Percentiles rank a stretch among this genome's conserved stretches.
Conservation (phyloP, 176 grass and related monocot species). For the Eleusine coracana region DNA sequence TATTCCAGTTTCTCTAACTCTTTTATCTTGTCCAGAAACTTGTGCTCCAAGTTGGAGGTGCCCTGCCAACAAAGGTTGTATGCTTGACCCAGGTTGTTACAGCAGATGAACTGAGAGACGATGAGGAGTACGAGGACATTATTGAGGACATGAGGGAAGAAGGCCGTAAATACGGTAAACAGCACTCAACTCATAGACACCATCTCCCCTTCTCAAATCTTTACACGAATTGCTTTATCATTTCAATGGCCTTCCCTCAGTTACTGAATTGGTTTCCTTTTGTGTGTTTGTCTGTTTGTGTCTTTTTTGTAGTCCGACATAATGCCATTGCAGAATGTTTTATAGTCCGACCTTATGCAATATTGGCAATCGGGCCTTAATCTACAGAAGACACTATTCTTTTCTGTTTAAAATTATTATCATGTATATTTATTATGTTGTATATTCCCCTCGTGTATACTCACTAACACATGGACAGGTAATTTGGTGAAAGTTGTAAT, state of each 20-base stretch:
- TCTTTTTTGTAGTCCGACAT: slow-evolving; percentile 68
- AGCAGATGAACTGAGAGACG: slow-evolving; percentile 85
- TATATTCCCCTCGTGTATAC: slow-evolving; percentile 22
- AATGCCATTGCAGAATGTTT: slow-evolving; percentile 68
- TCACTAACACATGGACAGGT: slow-evolving; percentile 64
- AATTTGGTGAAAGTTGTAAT: slow-evolving; percentile 91
- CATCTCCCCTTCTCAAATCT: neutral
- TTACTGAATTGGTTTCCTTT: slow-evolving; percentile 63
- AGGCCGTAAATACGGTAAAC: slow-evolving; percentile 85
- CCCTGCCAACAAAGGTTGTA: slow-evolving; percentile 79
- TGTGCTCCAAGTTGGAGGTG: slow-evolving; percentile 76
- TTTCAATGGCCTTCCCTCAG: slow-evolving; percentile 29
- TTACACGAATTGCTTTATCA: slow-evolving; percentile 23
- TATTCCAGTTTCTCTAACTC: slow-evolving; percentile 20
- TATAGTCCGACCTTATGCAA: slow-evolving; percentile 70
- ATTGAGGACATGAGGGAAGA: slow-evolving; percentile 97
- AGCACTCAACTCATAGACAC: neutral
- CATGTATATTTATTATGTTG: slow-evolving; percentile 30
- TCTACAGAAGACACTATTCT: slow-evolving; percentile 54
- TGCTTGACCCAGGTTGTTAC: slow-evolving; percentile 84
- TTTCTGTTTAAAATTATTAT: slow-evolving; percentile 32
- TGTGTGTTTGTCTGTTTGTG: slow-evolving; percentile 63
- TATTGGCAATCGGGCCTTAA: slow-evolving; percentile 68
- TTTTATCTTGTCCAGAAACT: slow-evolving; percentile 61
- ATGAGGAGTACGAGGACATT: slow-evolving; percentile 91